Base-by-base conservation (phyloP, 2,329 filamentous ascomycete species). In the Fusarium transvaalense region DNA sequence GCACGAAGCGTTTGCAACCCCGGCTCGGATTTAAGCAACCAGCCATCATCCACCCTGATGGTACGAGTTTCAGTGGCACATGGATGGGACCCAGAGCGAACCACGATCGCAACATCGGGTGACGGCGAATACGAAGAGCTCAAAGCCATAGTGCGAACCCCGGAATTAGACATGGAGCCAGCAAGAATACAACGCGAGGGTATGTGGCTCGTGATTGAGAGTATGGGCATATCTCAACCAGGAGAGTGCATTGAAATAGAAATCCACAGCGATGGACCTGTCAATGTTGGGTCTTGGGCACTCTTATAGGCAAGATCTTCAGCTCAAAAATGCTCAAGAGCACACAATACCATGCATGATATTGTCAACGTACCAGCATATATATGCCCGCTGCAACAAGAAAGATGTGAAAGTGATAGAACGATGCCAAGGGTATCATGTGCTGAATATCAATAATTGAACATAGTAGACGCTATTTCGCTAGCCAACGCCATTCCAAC, bases 181-280 rank as follows among this genome's bases (percentile, higher is more conserved):
- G 84, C 82, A n/a, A 79, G 86, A 67, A 81, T 83, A 59, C 79
- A 79, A 31, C 79, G 79, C 12, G 85, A 86, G 21, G 89, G 89
- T 19, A 77, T 94, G 59, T 97, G 92, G 91, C 82, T 97, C 54
- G 90, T 97, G 8, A 82, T 97, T 41, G 94, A 97, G 79, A 86
- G 91, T 68, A 86, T 95, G 73, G 91, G 89, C n/a, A 86, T 85
- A 13, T 83, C 76, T 25, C 73, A 75, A 25, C 72, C 71, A 5
- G 68, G 74, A 4, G 77, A 80, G 25, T 78, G 82, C 58, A 85
- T 92, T 10, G 79, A 82, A 41, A 81, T 86, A 3, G 88, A 85
- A 68, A 71, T 88, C 10, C 78, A 85, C 19, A 86, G 83, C 56
- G 85, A 85, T 57, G 81, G 82, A 10, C 79, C 80, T 0, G 76